Base-by-base conservation (phyloP, 352 stramenopile species). In the Globisporangium nodosum region DNA sequence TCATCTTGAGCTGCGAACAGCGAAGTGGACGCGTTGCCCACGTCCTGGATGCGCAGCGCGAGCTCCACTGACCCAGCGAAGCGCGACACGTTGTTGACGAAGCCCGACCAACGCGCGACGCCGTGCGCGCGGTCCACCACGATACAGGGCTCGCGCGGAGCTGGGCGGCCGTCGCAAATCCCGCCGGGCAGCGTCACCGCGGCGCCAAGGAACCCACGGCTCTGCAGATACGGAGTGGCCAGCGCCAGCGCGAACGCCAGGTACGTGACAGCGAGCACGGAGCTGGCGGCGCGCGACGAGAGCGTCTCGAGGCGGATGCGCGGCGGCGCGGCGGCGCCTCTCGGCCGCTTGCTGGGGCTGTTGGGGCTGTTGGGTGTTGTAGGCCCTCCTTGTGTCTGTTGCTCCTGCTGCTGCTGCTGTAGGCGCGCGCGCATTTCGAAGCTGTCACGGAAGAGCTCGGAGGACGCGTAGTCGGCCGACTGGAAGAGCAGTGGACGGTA, bases 251-350 rank as follows among this genome's bases (percentile, higher is more conserved):
- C 65, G 52, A 94, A 94, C 18, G 74, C 71, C 16, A 92, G 16
- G 65, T 94, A 94, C 51, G 85, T 91, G 64, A 90, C 63, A 63
- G 71, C 81, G 8, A 94, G 67, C 49, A 94, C 83, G 3, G 70
- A 76, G 47, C 76, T 88, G 6, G 82, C 79, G n/a, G 78, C 81
- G 30, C 75, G 67, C 8, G 85, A 92, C 18, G 81, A 88, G 16
- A 94, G 58, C 39, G 85, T 94, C 64, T 94, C 85, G 8, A 94
- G 59, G 45, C 85, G 82, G 62, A 94, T 90, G 51, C 77, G 71
- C 54, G 85, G 73, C 35, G 87, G 53, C 27, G 48, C 18, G 4
- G 50, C 13, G 30, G 51, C 39, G n/a, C 46, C 16, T 21, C 30
- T 27, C 43, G 51, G 56, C 21, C 39, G 49, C 67, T 62, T 61